phyloP scores from a whole-genome alignment of 331 rosid genomes.

The Telfairia occidentalis region DNA sequence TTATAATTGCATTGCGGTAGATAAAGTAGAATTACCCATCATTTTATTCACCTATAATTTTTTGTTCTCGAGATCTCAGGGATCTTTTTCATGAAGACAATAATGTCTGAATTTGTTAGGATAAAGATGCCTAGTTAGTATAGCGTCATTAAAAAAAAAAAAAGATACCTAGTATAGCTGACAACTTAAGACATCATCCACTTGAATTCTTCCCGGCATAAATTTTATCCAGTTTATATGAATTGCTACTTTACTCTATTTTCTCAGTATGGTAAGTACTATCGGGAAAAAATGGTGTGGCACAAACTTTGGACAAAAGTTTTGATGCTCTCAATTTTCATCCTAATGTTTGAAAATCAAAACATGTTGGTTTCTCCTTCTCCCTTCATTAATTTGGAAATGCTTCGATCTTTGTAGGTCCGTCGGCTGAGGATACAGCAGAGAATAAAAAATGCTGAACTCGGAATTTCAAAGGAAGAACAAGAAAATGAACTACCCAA shows the following conservation, averaged over 20 bases:
- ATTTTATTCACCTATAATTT: neutral
- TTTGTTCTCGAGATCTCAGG: neutral
- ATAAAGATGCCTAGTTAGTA: too few relatives aligned
- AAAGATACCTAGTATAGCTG: neutral
- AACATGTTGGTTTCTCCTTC: neutral
- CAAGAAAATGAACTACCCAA: constrained; percentile 80
- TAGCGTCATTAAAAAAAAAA: too few relatives aligned
- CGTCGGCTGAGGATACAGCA: constrained; percentile 95
- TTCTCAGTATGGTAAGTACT: neutral
- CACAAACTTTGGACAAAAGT: neutral
- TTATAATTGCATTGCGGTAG: neutral
- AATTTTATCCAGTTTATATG: neutral
- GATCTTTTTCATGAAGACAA: neutral
- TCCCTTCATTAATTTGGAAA: constrained; percentile 4
- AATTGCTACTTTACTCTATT: neutral
- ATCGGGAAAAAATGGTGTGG: neutral
- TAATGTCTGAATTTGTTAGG: neutral
- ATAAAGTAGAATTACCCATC: neutral
- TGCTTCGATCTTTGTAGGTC: constrained; percentile 40
- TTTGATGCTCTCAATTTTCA: neutral
- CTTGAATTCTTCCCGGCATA: constrained; percentile 1
- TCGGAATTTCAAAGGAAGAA: constrained; percentile 49
- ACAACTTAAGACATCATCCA: neutral
- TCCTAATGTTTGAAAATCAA: neutral
- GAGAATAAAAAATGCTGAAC: constrained; percentile 66